phyloP scores from a whole-genome alignment of 345 rosid genomes.

The Brassica napus region Da-Ae NC_063446.1:38040501-38041000 shows the following conservation, averaged over 20 bases:
- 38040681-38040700: constrained; percentile 29
- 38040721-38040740: constrained; percentile 44
- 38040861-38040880: constrained; percentile 30
- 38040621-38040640: neutral
- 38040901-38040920: constrained; percentile 16
- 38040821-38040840: constrained; percentile 46
- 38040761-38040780: constrained; percentile 23
- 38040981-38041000: neutral
- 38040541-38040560: constrained; percentile 37
- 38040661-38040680: constrained; percentile 38
- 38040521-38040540: constrained; percentile 4
- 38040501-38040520: constrained; percentile 38
- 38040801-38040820: constrained; percentile 40
- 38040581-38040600: constrained; percentile 41
- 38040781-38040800: constrained; percentile 43
- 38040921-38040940: neutral
- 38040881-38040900: constrained; percentile 48
- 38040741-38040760: constrained; percentile 33
- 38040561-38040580: constrained; percentile 39
- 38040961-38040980: constrained; percentile 8
- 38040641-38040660: constrained; percentile 31
- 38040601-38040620: constrained; percentile 38
- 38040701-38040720: constrained; percentile 39
- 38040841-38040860: constrained; percentile 36
- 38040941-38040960: constrained; percentile 25